These are phyloP conservation scores for Citrus australasica DNA, from an alignment of 345 rosid genomes.

Conservation along the genomic window DNA sequence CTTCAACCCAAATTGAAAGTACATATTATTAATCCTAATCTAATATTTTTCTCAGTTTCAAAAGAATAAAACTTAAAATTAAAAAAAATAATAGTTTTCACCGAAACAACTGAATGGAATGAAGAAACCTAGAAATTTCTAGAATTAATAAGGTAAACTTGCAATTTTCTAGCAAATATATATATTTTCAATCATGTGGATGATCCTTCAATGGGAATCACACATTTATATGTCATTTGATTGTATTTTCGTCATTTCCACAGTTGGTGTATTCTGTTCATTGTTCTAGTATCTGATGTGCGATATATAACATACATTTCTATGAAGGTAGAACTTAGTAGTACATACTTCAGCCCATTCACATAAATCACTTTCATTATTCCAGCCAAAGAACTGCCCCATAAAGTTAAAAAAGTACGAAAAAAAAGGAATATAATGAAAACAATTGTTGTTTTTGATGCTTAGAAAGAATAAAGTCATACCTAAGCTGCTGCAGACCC, in stretches of 20 bases:
- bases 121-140: neutral
- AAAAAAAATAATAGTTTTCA: neutral
- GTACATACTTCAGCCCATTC: neutral
- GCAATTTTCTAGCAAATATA: neutral
- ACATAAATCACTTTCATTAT: neutral
- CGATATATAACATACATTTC: neutral
- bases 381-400: neutral
- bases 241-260: neutral
- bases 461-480: slow-evolving; percentile 13
- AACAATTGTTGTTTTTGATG: neutral
- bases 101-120: neutral
- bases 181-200: neutral
- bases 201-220: neutral
- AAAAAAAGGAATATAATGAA: neutral
- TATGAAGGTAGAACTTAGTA: neutral
- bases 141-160: neutral
- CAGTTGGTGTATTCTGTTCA: neutral
- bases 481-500: slow-evolving; percentile 94
- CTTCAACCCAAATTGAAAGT: no score
- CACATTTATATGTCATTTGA: neutral
- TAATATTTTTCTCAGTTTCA: no score
- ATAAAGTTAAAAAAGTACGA: neutral
- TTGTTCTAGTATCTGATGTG: neutral
- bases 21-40: no score
- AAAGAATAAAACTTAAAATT: no score